Base-by-base conservation (phyloP, 805 yeast genomes). In the Schizosaccharomyces cryophilus region DNA sequence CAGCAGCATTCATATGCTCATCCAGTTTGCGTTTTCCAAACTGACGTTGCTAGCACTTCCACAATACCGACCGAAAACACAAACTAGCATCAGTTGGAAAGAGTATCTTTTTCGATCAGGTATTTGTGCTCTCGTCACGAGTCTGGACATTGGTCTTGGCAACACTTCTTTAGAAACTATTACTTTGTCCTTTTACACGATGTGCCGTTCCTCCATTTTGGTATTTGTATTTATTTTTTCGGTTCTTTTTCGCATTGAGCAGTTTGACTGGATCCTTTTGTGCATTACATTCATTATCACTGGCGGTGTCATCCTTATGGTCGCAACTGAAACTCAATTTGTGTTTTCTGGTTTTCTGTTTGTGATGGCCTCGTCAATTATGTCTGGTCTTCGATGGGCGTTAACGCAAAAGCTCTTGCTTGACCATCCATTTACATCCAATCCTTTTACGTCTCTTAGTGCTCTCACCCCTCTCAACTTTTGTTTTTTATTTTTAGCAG, bases 381-480 rank as follows among this genome's bases (percentile, higher is more conserved):
- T 87, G 73, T 83, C 93, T 17, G 98, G 98, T 0, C 73, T 93
- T 60, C 78, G 98, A 64, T 93, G 98, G 98, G 90, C 95, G 1
- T 79, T 89, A 64, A 88, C 97, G 0, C 97, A 93, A 68, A 70
- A 93, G 26, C 75, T 90, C 42, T 73, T 93, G 60, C 83, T 78
- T 65, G 76, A 74, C 55, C 81, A 81, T 64, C 75, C 74, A 31
- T 72, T 80, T 61, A 79, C 82, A 4, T 55, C 67, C 62, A 74
- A 89, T 68, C 94, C 98, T 1, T 80, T 93, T 21, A 75, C 83
- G 48, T 87, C 96, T 6, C 88, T 93, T 54, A 75, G 85, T 65
- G 86, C 85, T 68, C 72, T 93, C 19, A 80, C 95, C 0, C 97
- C 98, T 1, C 76, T 84, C 7, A 90, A 89, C 93, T 81, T 83